These are phyloP conservation scores for Cladosporium velox DNA, from an alignment of 2,329 filamentous ascomycete genomes.

Conservation along the genomic window DNA sequence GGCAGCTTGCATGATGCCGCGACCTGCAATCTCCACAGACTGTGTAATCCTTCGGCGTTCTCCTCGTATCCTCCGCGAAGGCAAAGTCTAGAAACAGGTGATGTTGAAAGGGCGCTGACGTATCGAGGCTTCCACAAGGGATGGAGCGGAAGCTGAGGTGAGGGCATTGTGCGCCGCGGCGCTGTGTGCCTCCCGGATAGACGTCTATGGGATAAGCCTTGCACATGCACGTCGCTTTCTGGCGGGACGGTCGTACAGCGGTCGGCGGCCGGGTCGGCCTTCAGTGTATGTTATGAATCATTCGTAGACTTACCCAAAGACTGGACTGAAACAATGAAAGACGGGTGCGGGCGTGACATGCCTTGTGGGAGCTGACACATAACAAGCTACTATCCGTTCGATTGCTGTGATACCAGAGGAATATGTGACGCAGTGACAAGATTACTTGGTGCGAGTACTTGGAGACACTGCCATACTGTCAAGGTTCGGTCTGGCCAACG, in stretches of 20 bases:
- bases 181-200: conserved; percentile 12
- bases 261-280: not conserved
- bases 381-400: not conserved
- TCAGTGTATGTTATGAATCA: not conserved
- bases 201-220: conserved; percentile 7
- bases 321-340: not conserved
- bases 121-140: conserved; percentile 24
- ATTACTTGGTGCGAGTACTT: not conserved
- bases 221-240: conserved; percentile 18
- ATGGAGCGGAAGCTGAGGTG: conserved; percentile 13
- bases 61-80: conserved; percentile 2
- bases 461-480: not conserved
- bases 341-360: conserved; percentile 14
- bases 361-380: not conserved
- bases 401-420: not conserved
- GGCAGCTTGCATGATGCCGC: conserved; percentile 22
- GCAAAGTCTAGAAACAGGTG: conserved; percentile 5
- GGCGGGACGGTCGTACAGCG: conserved; percentile 19
- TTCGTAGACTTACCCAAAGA: not conserved
- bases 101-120: conserved; percentile 5
- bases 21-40: conserved; percentile 21
- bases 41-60: conserved; percentile 18
- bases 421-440: not conserved
- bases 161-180: conserved; percentile 10
- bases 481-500: not conserved